Evolutionary conservation across 2,329 filamentous ascomycete genomes (phyloP).

Genomic region (Biscogniauxia mediterranea): DNA sequence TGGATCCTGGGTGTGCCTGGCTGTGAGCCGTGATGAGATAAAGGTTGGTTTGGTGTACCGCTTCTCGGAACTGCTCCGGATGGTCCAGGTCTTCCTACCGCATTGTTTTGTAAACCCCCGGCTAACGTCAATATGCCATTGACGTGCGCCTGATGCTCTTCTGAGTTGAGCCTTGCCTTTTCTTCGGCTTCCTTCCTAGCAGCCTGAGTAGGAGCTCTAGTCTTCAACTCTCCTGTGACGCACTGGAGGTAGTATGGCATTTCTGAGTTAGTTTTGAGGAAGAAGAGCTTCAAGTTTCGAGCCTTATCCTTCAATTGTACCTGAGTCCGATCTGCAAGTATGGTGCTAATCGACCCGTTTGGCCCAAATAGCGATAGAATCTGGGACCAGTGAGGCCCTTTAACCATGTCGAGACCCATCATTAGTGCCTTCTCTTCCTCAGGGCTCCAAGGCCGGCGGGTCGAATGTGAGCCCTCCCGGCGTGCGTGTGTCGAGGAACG

Average conservation of each 20-base stretch:
- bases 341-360: conserved; percentile 75
- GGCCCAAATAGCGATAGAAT: conserved; percentile 82
- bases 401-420: conserved; percentile 82
- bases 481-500: conserved; percentile 55
- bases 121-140: conserved; percentile 59
- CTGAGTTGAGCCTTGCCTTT: conserved; percentile 55
- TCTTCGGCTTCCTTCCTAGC: conserved; percentile 67
- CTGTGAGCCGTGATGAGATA: conserved; percentile 20
- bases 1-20: conserved; percentile 23
- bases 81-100: conserved; percentile 19
- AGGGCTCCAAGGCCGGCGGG: conserved; percentile 78
- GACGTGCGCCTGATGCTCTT: conserved; percentile 59
- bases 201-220: conserved; percentile 73
- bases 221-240: conserved; percentile 87
- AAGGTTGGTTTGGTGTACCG: conserved; percentile 20
- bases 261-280: conserved; percentile 86
- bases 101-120: conserved; percentile 47
- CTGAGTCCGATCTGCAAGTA: conserved; percentile 84
- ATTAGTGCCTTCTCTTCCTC: conserved; percentile 90
- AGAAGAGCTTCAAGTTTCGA: conserved; percentile 85
- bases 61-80: conserved; percentile 17
- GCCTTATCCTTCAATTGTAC: conserved; percentile 93
- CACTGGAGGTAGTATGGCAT: conserved; percentile 85
- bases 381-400: conserved; percentile 90
- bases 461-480: conserved; percentile 57